Evolutionary conservation across 2,329 filamentous ascomycete species (phyloP).

Genomic region (Ceratocystis diversiconidia): DNA sequence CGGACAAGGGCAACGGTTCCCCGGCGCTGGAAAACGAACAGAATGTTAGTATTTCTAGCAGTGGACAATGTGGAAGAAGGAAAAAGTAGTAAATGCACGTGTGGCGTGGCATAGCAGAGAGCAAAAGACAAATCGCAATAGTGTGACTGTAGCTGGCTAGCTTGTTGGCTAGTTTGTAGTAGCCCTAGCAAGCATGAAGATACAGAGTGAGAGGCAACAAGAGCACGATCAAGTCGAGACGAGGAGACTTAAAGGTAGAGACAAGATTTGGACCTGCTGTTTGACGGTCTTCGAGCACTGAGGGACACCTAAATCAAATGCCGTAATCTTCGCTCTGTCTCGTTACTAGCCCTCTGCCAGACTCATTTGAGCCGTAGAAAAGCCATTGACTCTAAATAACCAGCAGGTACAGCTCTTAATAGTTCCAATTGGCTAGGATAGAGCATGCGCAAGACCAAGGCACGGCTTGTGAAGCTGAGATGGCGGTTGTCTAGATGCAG

Average conservation of each 20-base stretch:
- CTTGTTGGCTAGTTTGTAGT: not conserved
- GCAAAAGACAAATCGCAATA: slow-evolving; percentile 1
- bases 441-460: not conserved
- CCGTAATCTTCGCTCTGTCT: too few relatives aligned
- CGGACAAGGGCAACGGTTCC: slow-evolving; percentile 15
- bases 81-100: not conserved
- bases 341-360: too few relatives aligned
- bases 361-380: too few relatives aligned
- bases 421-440: too few relatives aligned
- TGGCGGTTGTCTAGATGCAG: not conserved
- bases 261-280: too few relatives aligned
- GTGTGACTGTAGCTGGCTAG: not conserved
- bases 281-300: too few relatives aligned
- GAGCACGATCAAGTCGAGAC: too few relatives aligned
- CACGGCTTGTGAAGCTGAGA: not conserved
- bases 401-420: too few relatives aligned
- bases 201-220: not conserved
- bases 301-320: too few relatives aligned
- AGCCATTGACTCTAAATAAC: too few relatives aligned
- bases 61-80: not conserved
- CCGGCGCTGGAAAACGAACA: slow-evolving; percentile 7
- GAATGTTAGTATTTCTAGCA: slow-evolving; percentile 2
- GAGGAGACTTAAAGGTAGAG: too few relatives aligned
- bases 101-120: not conserved
- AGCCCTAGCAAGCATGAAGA: not conserved